Evolutionary conservation across 768 basidiomycete genomes (phyloP).

Genomic region (Suillus subluteus): DNA sequence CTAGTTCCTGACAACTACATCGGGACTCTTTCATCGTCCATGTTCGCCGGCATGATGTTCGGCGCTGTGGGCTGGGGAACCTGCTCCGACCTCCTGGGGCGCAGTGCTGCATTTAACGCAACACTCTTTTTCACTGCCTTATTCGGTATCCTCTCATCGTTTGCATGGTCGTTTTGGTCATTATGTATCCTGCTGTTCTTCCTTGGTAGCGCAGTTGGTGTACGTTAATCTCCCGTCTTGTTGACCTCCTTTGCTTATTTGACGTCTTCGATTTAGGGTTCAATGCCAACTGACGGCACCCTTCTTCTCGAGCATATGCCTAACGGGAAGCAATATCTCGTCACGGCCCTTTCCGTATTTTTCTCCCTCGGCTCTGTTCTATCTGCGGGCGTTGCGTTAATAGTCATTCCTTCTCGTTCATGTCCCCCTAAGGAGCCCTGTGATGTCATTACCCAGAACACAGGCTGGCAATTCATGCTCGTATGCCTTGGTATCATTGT

Average conservation of each 20-base stretch:
- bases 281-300: constrained; percentile 97
- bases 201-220: constrained; percentile 92
- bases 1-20: constrained; percentile 76
- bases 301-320: constrained; percentile 93
- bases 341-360: constrained; percentile 92
- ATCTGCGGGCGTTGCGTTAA: constrained; percentile 76
- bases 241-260: constrained; percentile 8
- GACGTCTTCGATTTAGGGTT: constrained; percentile 55
- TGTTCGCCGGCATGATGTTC: constrained; percentile 98
- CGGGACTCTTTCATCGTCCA: constrained; percentile 82
- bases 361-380: constrained; percentile 93
- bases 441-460: constrained; percentile 68
- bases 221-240: constrained; percentile 40
- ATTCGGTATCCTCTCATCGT: constrained; percentile 83
- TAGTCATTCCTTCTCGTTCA: constrained; percentile 78
- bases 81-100: constrained; percentile 88
- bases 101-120: constrained; percentile 88
- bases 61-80: constrained; percentile 93
- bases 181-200: constrained; percentile 84
- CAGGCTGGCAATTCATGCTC: constrained; percentile 90
- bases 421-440: constrained; percentile 61
- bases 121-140: constrained; percentile 89
- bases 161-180: constrained; percentile 65
- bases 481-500: constrained; percentile 80
- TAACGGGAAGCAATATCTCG: constrained; percentile 86